Evolutionary conservation across 2,329 filamentous ascomycete species (phyloP).

Genomic region (Trichoderma polysporum): DNA sequence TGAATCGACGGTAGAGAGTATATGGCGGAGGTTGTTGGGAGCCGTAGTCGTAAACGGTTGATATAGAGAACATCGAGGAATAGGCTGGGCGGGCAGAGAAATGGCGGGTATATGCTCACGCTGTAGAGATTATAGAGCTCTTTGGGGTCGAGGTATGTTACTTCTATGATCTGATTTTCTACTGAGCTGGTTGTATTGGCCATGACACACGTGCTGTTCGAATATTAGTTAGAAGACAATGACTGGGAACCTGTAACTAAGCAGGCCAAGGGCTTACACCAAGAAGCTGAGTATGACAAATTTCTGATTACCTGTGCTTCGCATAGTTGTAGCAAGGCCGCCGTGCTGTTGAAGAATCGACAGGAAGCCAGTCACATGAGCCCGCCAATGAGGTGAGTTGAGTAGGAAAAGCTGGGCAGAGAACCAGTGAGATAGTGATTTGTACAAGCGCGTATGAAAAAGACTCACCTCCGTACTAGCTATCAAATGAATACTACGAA

Average conservation of each 20-base stretch:
- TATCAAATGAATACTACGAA: slow-evolving; percentile 13
- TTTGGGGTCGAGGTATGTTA: background rate
- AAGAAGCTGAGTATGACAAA: slow-evolving; percentile 1
- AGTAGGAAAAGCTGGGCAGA: background rate
- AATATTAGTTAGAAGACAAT: background rate
- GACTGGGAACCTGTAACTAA: background rate
- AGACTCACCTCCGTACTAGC: background rate
- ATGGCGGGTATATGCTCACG: slow-evolving; percentile 10
- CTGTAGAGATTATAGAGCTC: slow-evolving; percentile 9
- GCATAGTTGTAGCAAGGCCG: background rate
- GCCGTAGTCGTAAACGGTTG: slow-evolving; percentile 14
- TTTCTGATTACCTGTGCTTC: background rate
- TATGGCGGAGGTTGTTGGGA: background rate
- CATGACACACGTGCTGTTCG: background rate
- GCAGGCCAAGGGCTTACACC: background rate
- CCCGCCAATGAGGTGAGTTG: slow-evolving; percentile 11
- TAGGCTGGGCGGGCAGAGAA: slow-evolving; percentile 16
- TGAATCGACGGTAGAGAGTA: background rate
- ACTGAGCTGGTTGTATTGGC: slow-evolving; percentile 9
- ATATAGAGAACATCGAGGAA: slow-evolving; percentile 20
- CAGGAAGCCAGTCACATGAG: slow-evolving; percentile 10
- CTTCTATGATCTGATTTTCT: background rate
- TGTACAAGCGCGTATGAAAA: background rate
- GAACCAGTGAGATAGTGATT: background rate
- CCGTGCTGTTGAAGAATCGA: background rate